Evolutionary conservation across 1,139 yeast species (phyloP).

Genomic region (Wickerhamiella pararugosa): DNA sequence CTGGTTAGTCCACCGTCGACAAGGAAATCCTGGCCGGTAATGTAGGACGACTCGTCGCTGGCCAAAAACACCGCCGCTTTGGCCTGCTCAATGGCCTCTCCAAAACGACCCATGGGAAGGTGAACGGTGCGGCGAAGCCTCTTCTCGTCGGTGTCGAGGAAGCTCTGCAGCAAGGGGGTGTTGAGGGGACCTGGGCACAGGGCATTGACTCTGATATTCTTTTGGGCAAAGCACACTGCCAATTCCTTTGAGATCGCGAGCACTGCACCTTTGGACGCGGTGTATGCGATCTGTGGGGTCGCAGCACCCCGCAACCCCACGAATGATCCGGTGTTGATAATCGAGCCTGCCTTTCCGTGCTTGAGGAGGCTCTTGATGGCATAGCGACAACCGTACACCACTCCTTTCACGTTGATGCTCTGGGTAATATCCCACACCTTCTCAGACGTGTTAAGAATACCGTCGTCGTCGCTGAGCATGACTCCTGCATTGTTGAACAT

Average conservation of each 20-base stretch:
- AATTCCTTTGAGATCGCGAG: conserved; percentile 40
- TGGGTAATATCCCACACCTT: conserved; percentile 37
- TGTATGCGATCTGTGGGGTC: conserved; percentile 22
- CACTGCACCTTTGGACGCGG: conserved; percentile 30
- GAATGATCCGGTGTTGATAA: conserved; percentile 48
- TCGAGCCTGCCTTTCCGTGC: conserved; percentile 35
- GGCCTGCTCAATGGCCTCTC: conserved; percentile 56
- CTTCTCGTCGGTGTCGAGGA: conserved; percentile 27
- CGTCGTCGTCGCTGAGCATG: conserved; percentile 54
- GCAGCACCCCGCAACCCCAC: conserved; percentile 35
- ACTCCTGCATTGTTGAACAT: conserved; percentile 66
- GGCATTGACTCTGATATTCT: conserved; percentile 51
- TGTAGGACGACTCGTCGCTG: conserved; percentile 61
- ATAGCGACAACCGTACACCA: conserved; percentile 42
- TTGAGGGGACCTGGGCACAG: conserved; percentile 52
- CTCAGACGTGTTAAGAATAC: conserved; percentile 27
- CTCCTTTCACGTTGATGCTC: conserved; percentile 41
- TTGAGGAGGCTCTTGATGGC: conserved; percentile 37
- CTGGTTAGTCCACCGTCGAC: conserved; percentile 59
- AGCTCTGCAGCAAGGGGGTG: conserved; percentile 44
- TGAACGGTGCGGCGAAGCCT: conserved; percentile 34
- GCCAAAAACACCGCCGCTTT: conserved; percentile 73
- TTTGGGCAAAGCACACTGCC: conserved; percentile 55
- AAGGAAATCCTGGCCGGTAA: conserved; percentile 69
- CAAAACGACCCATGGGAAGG: conserved; percentile 38